Evolutionary conservation across 108 stramenopile genomes (phyloP), one percentile per base, ranked within the genome.

Genomic region (Bacterosira constricta): DNA sequence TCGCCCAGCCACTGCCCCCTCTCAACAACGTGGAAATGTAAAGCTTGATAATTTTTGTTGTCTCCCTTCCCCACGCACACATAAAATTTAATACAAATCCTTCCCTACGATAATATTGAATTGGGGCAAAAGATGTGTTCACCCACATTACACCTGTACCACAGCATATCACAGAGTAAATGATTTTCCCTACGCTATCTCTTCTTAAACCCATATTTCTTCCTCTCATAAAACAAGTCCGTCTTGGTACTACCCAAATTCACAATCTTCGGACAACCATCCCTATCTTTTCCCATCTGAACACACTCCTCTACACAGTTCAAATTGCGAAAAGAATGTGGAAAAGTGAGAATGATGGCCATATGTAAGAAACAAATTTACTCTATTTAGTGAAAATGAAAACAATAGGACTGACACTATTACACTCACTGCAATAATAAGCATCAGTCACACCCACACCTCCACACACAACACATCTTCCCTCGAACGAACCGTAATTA

Each of bases 191-290:
- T 12, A 12, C 20, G 77, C 63, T 66, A 95, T 73, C 93, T 58
- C 79, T 95, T 95, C 59, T 95, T 95, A 79, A 95, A 95, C 21
- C 91, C 93, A 79, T 95, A 95, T 71, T 99, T 99, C 72, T 99
- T 99, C 63, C 97, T 73, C 71, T 98, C 98, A 71, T 99, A 99
- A 78, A 98, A 99, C 37, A 96, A 62, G 84, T 99, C 98, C 3
- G 97, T 98, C 56, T 96, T 96, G 7, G 97, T 94, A 38, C 89
- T 74, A 9, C 99, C 99, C 37, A 99, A 83, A 86, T 99, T 99
- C 12, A 99, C 96, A 52, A 99, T 93, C 79, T 99, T 98, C 0
- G 99, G 99, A 85, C 99, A 99, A 4, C 99, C 99, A 69, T 99
- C 98, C 49, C 98, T 68, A 88, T 99, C 97, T 68, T 98, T 97